phyloP scores from a whole-genome alignment of 2,329 filamentous ascomycete genomes.

The Neonectria sp. region DNA sequence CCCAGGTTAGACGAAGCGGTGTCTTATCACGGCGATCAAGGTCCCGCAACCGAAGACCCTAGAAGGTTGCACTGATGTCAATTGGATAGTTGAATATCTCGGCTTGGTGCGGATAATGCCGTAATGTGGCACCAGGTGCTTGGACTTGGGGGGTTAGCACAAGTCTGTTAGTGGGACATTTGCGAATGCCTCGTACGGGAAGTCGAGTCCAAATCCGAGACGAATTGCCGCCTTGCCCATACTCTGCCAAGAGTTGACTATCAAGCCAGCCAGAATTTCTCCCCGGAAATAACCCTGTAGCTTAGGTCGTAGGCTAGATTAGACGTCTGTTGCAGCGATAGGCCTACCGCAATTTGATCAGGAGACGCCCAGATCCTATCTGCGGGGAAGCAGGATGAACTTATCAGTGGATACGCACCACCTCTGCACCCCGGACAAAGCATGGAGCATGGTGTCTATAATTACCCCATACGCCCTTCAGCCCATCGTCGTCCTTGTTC shows the following conservation, averaged over 20 bases:
- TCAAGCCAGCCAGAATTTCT: not conserved
- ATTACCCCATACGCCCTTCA: not conserved
- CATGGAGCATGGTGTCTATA: not conserved
- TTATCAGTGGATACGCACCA: constrained; percentile 5
- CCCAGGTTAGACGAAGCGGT: not conserved
- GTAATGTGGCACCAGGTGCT: no score
- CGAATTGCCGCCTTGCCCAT: not conserved
- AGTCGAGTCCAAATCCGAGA: not conserved
- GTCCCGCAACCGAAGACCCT: not conserved
- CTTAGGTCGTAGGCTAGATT: no score
- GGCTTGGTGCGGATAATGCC: no score
- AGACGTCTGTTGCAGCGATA: not conserved
- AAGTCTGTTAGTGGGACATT: no score
- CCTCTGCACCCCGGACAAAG: not conserved
- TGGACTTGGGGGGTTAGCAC: no score
- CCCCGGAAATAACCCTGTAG: not conserved
- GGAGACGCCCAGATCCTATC: not conserved
- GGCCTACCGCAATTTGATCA: not conserved
- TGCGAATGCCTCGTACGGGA: not conserved
- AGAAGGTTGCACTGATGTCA: not conserved
- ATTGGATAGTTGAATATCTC: not conserved
- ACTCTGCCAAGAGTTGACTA: not conserved
- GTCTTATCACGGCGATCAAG: not conserved
- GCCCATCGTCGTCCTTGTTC: not conserved
- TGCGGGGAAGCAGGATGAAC: constrained; percentile 6